These are phyloP conservation scores for Handroanthus guayacan DNA, from an alignment of 257 asterid genomes.

Conservation along the genomic window DNA sequence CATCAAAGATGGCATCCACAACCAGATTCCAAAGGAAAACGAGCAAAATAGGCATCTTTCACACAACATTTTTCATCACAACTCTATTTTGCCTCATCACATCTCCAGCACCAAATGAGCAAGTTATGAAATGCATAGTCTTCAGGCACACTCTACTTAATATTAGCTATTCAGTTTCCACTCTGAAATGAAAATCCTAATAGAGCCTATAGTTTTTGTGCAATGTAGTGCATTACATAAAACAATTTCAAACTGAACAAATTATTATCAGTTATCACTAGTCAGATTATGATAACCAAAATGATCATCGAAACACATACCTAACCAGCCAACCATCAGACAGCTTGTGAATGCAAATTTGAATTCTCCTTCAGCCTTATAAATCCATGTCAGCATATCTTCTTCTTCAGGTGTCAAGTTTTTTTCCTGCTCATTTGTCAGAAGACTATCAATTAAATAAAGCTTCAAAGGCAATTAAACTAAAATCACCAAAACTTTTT, in stretches of 20 bases:
- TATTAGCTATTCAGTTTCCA: neutral
- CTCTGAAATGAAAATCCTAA: neutral
- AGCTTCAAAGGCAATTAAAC: neutral
- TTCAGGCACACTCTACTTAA: neutral
- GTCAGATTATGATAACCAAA: slow-evolving; percentile 12
- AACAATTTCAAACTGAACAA: slow-evolving; percentile 8
- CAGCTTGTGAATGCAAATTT: slow-evolving; percentile 49
- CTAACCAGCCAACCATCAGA: slow-evolving; percentile 59
- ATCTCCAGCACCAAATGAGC: slow-evolving; percentile 16
- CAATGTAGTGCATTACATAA: neutral
- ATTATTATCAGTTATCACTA: neutral
- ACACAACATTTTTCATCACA: slow-evolving; percentile 8
- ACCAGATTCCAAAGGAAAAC: neutral
- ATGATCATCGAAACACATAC: slow-evolving; percentile 41
- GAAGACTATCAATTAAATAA: neutral
- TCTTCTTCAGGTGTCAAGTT: slow-evolving; percentile 56
- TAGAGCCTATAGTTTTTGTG: neutral
- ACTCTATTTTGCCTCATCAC: neutral
- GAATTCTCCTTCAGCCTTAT: slow-evolving; percentile 46
- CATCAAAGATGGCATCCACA: neutral
- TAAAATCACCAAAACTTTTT: neutral
- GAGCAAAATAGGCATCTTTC: neutral
- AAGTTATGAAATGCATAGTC: neutral
- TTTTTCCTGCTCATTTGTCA: slow-evolving; percentile 49
- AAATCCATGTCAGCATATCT: slow-evolving; percentile 46